These are phyloP conservation scores for Acanthamoeba castellanii DNA, from an alignment of 208 protist genomes.

Conservation along the genomic window DNA sequence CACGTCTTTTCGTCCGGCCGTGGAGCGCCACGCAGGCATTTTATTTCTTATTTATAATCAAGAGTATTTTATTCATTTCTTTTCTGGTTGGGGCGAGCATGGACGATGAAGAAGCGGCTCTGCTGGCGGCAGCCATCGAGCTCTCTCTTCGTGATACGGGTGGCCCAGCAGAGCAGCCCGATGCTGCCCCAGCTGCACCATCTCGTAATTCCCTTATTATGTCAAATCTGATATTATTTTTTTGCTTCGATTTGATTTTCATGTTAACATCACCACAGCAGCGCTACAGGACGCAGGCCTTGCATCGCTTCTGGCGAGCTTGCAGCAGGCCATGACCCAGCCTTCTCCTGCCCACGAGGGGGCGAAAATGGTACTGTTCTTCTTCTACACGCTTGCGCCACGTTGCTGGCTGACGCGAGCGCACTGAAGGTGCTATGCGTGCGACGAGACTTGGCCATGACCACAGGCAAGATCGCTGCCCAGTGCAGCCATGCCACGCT, in stretches of 20 bases:
- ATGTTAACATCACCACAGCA: background rate
- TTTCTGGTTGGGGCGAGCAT: background rate
- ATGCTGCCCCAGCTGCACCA: too few species aligned
- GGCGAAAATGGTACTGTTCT: background rate
- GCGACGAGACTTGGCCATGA: constrained; percentile 38
- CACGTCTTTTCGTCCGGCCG: background rate
- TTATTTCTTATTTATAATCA: background rate
- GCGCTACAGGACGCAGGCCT: background rate
- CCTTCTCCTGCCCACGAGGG: background rate
- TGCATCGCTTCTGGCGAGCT: background rate
- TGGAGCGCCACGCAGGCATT: too few species aligned
- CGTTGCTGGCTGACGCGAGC: too few species aligned
- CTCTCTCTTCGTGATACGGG: background rate
- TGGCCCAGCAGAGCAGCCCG: too few species aligned
- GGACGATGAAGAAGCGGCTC: background rate
- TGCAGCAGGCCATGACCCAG: background rate
- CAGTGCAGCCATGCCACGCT: constrained; percentile 60
- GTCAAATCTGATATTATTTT: too few species aligned
- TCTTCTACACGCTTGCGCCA: background rate
- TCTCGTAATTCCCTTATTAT: too few species aligned
- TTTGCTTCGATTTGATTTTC: background rate
- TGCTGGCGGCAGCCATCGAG: constrained; percentile 12
- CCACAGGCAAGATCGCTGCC: constrained; percentile 56
- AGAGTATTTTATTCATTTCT: background rate
- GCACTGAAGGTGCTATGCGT: constrained; percentile 14